Base-by-base conservation (phyloP, 2,329 filamentous ascomycete species). In the Colletotrichum ledebouriae region DNA sequence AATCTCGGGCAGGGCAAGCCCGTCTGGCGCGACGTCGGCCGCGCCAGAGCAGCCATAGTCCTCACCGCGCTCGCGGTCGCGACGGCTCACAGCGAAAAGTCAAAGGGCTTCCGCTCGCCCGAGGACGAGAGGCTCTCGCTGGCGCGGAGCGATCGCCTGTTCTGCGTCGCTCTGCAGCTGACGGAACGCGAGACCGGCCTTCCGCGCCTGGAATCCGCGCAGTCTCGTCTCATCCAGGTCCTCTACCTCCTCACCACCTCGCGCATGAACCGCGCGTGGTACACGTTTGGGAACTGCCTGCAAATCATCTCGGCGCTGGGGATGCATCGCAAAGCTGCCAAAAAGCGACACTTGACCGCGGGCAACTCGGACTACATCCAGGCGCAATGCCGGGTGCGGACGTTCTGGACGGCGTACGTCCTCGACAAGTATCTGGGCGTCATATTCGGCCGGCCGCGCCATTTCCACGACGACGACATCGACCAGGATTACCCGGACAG, bases 391-490 rank as follows among this genome's bases (percentile, higher is more conserved):
- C 82, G 86, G 0, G 85, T 86, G 63, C 80, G 88, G 5, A 83
- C 85, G 0, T 90, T 91, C 53, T 90, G 89, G 89, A 85, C 84
- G 2, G 84, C 86, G 0, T 91, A 90, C 71, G 86, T 85, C 0
- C 76, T 90, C 1, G 88, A 91, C 71, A 87, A 87, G 50, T 90
- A 90, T 64, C 77, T 91, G 1, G 86, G 87, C 39, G 86, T 89
- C n/a, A 86, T 89, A 20, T 84, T 90, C 29, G 89, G 89, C 0
- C 80, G 89, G 6, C 88, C 89, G 1, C 77, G 87, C 10, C 82
- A 89, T 10, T 86, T 89, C 34, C 87, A 89, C 55, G 88, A 91
- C 42, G 86, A 89, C 37, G 87, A 90, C 52, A 88, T 89, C 52
- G 88, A 90, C 59, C 88, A 90, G 67, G 83, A 85, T 3, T 79